phyloP scores from a whole-genome alignment of 2,329 filamentous ascomycete genomes.

The Exophiala oligosperma region DNA sequence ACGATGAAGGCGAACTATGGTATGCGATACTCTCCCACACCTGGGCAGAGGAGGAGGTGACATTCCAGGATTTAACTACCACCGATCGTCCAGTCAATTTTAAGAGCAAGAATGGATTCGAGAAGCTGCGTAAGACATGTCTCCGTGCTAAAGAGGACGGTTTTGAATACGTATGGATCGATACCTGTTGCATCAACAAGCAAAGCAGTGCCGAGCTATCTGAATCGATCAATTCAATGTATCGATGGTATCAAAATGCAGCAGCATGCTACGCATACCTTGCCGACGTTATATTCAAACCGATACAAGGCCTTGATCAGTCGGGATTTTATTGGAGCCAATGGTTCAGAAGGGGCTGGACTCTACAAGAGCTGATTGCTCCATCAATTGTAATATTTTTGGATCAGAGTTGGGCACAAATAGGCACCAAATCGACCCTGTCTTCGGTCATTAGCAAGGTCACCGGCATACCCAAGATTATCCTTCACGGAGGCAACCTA shows the following conservation, averaged over 20 bases:
- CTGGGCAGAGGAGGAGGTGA: neutral
- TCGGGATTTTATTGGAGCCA: neutral
- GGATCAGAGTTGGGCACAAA: neutral
- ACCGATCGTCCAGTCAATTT: neutral
- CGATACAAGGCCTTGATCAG: neutral
- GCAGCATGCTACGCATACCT: slow-evolving; percentile 25
- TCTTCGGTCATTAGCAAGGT: neutral
- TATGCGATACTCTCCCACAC: neutral
- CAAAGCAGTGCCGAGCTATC: slow-evolving; percentile 5
- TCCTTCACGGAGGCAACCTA: slow-evolving; percentile 1
- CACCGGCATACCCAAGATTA: slow-evolving; percentile 12
- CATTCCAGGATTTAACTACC: neutral
- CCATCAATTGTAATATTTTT: slow-evolving; percentile 25
- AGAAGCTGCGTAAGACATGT: slow-evolving; percentile 29
- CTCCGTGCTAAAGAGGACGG: slow-evolving; percentile 30
- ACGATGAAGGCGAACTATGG: neutral
- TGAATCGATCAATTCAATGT: slow-evolving; percentile 21
- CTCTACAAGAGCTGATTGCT: slow-evolving; percentile 29
- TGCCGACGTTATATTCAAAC: slow-evolving; percentile 1
- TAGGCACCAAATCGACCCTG: neutral
- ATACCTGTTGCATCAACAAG: slow-evolving; percentile 31
- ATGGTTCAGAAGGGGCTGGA: slow-evolving; percentile 28
- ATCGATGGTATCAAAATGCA: slow-evolving; percentile 26
- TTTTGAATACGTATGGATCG: slow-evolving; percentile 30
- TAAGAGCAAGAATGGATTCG: neutral